These are phyloP conservation scores for Xylariaceae sp. DNA, from an alignment of 2,329 filamentous ascomycete genomes.

Conservation along the genomic window DNA sequence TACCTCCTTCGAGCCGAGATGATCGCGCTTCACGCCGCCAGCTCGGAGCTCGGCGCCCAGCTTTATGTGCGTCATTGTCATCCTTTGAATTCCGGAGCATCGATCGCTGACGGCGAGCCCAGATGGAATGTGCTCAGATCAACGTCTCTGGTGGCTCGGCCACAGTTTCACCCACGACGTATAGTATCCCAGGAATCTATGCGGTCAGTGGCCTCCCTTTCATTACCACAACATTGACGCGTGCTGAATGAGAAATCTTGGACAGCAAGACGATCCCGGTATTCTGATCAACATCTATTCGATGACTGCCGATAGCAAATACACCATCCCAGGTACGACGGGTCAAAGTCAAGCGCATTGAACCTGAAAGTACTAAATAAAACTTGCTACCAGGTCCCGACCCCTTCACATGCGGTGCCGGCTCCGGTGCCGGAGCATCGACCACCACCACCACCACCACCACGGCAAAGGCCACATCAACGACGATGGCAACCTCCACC, in stretches of 20 bases:
- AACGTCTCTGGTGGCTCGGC: slow-evolving; percentile 25
- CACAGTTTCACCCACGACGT: slow-evolving; percentile 26
- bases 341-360: not conserved
- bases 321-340: slow-evolving; percentile 27
- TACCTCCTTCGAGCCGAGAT: slow-evolving; percentile 58
- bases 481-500: slow-evolving; percentile 11
- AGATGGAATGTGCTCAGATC: slow-evolving; percentile 41
- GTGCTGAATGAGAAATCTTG: slow-evolving; percentile 1
- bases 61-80: slow-evolving; percentile 31
- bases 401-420: slow-evolving; percentile 16
- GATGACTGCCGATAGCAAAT: slow-evolving; percentile 25
- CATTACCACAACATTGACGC: not conserved
- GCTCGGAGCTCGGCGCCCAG: slow-evolving; percentile 40
- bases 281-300: slow-evolving; percentile 34
- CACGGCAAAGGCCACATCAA: slow-evolving; percentile 1
- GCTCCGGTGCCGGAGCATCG: slow-evolving; percentile 5
- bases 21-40: slow-evolving; percentile 50
- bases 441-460: slow-evolving; percentile 6
- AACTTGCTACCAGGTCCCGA: slow-evolving; percentile 14
- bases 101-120: slow-evolving; percentile 2
- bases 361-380: slow-evolving; percentile 1
- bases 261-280: slow-evolving; percentile 29
- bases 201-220: slow-evolving; percentile 14
- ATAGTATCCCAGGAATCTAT: slow-evolving; percentile 35
- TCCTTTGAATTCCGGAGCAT: not conserved